Conservation (phyloP, 78 protist species). For the Dictyostelium intermedium region DNA sequence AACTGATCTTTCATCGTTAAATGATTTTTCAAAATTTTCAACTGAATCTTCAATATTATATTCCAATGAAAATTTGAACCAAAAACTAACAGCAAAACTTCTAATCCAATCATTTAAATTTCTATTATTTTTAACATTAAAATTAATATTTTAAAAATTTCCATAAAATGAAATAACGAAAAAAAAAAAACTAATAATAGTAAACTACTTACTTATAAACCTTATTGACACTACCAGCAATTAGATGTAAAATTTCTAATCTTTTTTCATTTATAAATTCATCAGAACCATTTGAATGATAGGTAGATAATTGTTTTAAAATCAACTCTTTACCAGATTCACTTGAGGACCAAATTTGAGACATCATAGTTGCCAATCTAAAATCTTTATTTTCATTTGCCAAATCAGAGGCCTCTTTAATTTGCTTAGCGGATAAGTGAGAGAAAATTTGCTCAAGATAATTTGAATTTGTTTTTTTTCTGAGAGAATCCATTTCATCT, state of each 20-base stretch:
- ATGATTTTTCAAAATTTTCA: slow-evolving; percentile 2
- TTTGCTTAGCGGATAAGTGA: slow-evolving; percentile 28
- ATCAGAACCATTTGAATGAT: slow-evolving; percentile 22
- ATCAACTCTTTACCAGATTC: not conserved
- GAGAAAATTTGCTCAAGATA: slow-evolving; percentile 44
- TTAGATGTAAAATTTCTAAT: slow-evolving; percentile 26
- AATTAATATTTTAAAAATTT: not conserved
- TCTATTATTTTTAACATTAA: not conserved
- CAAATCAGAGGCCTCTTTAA: not conserved
- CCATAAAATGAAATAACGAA: not conserved
- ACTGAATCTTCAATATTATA: not conserved
- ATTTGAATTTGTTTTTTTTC: not conserved
- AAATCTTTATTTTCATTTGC: slow-evolving; percentile 42
- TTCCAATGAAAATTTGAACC: slow-evolving; percentile 44
- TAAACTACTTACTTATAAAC: slow-evolving; percentile 9
- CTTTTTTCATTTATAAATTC: slow-evolving; percentile 20
- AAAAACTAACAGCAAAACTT: slow-evolving; percentile 52
- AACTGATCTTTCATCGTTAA: not conserved
- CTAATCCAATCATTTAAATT: slow-evolving; percentile 69
- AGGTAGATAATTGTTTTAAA: not conserved
- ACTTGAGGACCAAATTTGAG: slow-evolving; percentile 35
- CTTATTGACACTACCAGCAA: slow-evolving; percentile 50
- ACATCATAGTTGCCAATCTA: slow-evolving; percentile 70
- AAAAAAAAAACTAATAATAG: not conserved
- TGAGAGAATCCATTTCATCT: slow-evolving; percentile 9